Conservation (phyloP, 2,329 filamentous ascomycete species). For the Colletotrichum horii region DNA sequence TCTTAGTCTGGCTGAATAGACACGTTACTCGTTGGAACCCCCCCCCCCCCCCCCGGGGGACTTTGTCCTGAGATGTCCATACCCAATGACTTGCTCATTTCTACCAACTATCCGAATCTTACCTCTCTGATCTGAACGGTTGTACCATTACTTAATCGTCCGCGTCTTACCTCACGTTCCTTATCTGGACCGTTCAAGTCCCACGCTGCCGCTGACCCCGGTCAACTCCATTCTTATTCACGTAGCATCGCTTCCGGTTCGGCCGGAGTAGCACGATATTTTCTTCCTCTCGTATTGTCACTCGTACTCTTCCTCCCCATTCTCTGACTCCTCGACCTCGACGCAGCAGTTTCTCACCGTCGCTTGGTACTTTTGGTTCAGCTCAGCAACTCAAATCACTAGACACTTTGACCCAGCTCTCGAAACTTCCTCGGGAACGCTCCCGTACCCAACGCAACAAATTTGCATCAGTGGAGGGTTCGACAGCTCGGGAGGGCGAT, state of each 20-base stretch:
- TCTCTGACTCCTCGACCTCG: neutral
- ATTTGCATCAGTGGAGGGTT: neutral
- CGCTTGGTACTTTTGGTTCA: neutral
- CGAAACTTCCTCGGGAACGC: neutral
- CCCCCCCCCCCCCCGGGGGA: neutral
- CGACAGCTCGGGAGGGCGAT: neutral
- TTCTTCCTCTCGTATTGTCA: neutral
- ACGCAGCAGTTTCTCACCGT: neutral
- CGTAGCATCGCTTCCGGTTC: neutral
- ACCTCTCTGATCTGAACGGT: neutral
- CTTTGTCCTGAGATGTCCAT: neutral
- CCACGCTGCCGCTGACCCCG: neutral
- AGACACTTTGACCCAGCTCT: neutral
- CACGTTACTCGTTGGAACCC: neutral
- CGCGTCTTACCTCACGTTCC: neutral
- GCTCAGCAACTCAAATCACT: neutral
- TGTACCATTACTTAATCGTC: neutral
- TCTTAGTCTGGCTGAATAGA: neutral
- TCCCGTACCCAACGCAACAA: neutral
- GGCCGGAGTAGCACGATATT: neutral
- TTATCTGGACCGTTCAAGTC: neutral
- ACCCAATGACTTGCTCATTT: neutral
- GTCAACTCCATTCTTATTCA: neutral
- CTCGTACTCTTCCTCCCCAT: neutral
- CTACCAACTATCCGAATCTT: neutral